These are phyloP conservation scores for Stereocaulon alpinum DNA, from an alignment of 495 filamentous ascomycete genomes.

Conservation along the genomic window DNA sequence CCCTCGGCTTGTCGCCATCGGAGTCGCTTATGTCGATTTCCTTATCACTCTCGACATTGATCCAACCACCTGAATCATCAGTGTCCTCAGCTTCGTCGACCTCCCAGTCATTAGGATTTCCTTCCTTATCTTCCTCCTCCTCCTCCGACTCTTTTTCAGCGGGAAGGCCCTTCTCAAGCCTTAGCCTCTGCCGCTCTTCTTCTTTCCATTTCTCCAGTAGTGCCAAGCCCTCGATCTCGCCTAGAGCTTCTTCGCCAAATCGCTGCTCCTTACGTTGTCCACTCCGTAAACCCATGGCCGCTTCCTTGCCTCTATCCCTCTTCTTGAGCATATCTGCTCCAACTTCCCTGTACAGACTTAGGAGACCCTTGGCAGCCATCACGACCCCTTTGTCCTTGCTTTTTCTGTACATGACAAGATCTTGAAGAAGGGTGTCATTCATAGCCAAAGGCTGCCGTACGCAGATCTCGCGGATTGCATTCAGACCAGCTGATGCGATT, in stretches of 20 bases:
- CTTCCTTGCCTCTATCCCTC: slow-evolving; percentile 84
- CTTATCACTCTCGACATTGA: slow-evolving; percentile 74
- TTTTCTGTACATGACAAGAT: slow-evolving; percentile 90
- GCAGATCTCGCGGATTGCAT: slow-evolving; percentile 90
- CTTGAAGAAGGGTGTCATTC: slow-evolving; percentile 89
- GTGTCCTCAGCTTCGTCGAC: slow-evolving; percentile 66
- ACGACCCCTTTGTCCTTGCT: slow-evolving; percentile 96
- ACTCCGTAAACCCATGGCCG: slow-evolving; percentile 66
- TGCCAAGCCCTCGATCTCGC: slow-evolving; percentile 86
- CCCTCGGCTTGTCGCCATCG: slow-evolving; percentile 53
- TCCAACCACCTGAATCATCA: slow-evolving; percentile 81
- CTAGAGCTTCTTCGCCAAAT: slow-evolving; percentile 68
- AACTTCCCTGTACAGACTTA: slow-evolving; percentile 83
- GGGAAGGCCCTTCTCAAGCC: slow-evolving; percentile 51
- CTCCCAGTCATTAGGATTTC: slow-evolving; percentile 68
- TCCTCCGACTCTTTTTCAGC: slow-evolving; percentile 45
- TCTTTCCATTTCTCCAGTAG: slow-evolving; percentile 89
- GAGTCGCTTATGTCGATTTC: slow-evolving; percentile 69
- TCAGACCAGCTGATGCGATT: slow-evolving; percentile 86
- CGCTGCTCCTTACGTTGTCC: slow-evolving; percentile 59
- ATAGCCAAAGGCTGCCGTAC: slow-evolving; percentile 87
- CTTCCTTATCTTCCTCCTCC: slow-evolving; percentile 52
- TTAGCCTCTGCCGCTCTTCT: slow-evolving; percentile 66
- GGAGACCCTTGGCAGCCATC: slow-evolving; percentile 89
- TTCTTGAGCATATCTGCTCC: slow-evolving; percentile 82